Conservation (phyloP, 2,329 filamentous ascomycete species). For the Dendrostoma leiphaemia region DNA sequence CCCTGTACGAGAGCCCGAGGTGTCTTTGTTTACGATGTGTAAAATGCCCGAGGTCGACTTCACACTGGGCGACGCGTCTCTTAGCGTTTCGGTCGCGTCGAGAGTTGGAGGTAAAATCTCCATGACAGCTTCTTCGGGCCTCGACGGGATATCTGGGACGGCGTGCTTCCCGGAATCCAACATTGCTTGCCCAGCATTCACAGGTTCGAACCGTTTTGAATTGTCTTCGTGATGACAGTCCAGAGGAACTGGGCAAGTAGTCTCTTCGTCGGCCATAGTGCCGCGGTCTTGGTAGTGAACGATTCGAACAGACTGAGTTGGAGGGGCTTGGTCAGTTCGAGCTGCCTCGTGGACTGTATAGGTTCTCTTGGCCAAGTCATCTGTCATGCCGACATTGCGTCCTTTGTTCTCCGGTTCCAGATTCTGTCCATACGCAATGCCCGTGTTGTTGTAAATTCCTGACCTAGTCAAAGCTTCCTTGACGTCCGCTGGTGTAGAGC, state of each 20-base stretch:
- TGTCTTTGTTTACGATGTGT: neutral
- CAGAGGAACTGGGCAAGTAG: neutral
- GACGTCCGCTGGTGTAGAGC: neutral
- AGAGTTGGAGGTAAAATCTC: neutral
- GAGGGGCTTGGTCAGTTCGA: neutral
- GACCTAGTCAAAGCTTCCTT: neutral
- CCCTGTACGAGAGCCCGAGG: neutral
- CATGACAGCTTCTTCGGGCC: neutral
- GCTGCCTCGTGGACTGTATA: neutral
- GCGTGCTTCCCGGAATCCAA: neutral
- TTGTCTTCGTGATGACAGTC: neutral
- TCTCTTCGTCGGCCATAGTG: slow-evolving; percentile 10
- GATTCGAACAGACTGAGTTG: slow-evolving; percentile 10
- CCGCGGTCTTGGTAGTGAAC: slow-evolving; percentile 22
- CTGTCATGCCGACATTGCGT: neutral
- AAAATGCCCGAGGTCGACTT: no score
- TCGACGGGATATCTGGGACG: neutral
- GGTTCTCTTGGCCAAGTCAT: neutral
- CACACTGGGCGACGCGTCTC: no score
- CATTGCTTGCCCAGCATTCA: neutral
- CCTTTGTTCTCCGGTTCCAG: neutral
- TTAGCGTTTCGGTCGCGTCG: slow-evolving; percentile 26
- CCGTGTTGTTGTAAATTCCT: slow-evolving; percentile 2
- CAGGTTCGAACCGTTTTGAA: neutral
- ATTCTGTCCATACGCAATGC: neutral